Percentiles rank a stretch among this genome's conserved stretches.
Evolutionary conservation across 768 basidiomycete genomes (phyloP).

Genomic region (Trametes punicea): DNA sequence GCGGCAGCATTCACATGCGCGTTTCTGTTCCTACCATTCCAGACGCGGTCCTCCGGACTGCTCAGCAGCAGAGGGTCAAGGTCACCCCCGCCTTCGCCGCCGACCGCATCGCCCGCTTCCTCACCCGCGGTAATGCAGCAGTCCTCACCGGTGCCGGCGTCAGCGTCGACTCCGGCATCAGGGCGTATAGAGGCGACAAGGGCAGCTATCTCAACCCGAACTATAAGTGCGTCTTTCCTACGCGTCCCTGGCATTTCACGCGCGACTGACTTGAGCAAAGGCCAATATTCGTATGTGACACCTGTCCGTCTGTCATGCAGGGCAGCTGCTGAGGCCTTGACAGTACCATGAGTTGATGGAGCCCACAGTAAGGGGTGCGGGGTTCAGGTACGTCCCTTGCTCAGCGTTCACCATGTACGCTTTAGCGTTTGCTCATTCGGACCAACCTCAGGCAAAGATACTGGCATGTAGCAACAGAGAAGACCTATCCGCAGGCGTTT

Average conservation of each 20-base stretch:
- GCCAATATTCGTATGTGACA: conserved; percentile 24
- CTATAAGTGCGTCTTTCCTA: conserved; percentile 56
- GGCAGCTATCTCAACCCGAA: conserved; percentile 90
- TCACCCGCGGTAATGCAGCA: conserved; percentile 65
- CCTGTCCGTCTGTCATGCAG: conserved; percentile 40
- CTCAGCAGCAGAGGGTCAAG: conserved; percentile 37
- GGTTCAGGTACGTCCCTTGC: conserved; percentile 55
- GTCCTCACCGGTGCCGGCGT: conserved; percentile 91
- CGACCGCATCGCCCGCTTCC: conserved; percentile 60
- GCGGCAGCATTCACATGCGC: conserved; percentile 50
- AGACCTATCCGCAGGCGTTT: not conserved
- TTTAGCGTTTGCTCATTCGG: not conserved
- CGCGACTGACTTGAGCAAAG: conserved; percentile 9
- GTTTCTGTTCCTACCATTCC: conserved; percentile 76
- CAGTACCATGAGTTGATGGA: conserved; percentile 83
- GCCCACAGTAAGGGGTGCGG: conserved; percentile 58
- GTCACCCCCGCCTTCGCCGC: conserved; percentile 51
- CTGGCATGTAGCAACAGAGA: conserved; percentile 45
- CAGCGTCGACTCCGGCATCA: conserved; percentile 92
- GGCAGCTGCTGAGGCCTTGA: conserved; percentile 20
- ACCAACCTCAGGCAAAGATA: conserved; percentile 67
- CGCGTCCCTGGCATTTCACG: not conserved
- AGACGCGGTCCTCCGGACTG: conserved; percentile 42
- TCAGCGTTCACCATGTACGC: not conserved
- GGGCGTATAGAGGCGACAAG: conserved; percentile 86